Percentiles rank a stretch among this genome's conserved stretches.
phyloP scores from a whole-genome alignment of 768 basidiomycete genomes.

The Suillus variegatus region DNA sequence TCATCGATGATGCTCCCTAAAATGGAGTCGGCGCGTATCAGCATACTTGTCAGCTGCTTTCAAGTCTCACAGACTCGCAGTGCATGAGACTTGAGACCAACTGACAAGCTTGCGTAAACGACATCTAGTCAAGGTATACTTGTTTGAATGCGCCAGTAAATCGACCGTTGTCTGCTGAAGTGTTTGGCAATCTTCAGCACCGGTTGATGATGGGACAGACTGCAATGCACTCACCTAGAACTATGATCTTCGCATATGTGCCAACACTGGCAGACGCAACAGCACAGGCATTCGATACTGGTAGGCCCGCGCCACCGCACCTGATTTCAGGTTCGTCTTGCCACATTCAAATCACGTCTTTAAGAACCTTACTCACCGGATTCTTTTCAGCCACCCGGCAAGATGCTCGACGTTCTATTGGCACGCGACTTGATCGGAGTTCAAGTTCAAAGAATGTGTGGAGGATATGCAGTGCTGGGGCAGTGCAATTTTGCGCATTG shows the following conservation, averaged over 20 bases:
- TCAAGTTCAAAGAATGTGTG: slow-evolving; percentile 23
- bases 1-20: not conserved
- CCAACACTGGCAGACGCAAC: slow-evolving; percentile 27
- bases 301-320: slow-evolving; percentile 22
- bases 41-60: not conserved
- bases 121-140: not conserved
- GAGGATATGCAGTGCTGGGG: slow-evolving; percentile 22
- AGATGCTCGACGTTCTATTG: slow-evolving; percentile 20
- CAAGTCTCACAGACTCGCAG: too few relatives aligned
- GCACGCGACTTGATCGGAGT: slow-evolving; percentile 19
- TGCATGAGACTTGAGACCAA: not conserved
- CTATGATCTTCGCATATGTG: not conserved
- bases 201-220: slow-evolving; percentile 14
- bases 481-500: slow-evolving; percentile 19
- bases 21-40: not conserved
- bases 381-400: slow-evolving; percentile 21
- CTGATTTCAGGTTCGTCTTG: slow-evolving; percentile 23
- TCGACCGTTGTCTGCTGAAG: not conserved
- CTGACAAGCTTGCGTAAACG: not conserved
- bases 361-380: not conserved
- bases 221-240: slow-evolving; percentile 13
- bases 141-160: not conserved
- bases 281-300: slow-evolving; percentile 24
- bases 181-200: not conserved
- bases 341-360: not conserved